These are phyloP conservation scores for Rhododendron vialii DNA, from an alignment of 148 eudicot species.

Conservation along the genomic window DNA sequence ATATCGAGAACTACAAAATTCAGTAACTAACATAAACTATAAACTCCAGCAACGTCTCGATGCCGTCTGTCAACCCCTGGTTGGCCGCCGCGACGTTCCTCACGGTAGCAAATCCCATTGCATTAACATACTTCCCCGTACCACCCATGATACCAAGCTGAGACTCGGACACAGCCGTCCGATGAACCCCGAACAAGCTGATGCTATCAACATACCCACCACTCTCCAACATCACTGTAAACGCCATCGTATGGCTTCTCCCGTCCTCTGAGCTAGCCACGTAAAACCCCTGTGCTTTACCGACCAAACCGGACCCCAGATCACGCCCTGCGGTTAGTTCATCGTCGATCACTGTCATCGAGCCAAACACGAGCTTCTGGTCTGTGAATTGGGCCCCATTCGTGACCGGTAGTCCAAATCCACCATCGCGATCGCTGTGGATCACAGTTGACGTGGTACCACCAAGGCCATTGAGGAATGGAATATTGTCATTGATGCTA, in stretches of 20 bases:
- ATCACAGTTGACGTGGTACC: background rate
- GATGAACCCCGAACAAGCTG: conserved; percentile 59
- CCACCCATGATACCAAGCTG: conserved; percentile 67
- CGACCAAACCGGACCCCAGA: conserved; percentile 14
- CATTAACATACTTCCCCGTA: conserved; percentile 62
- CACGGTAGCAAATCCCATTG: conserved; percentile 46
- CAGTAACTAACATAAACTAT: conserved; percentile 11
- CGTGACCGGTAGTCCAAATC: background rate
- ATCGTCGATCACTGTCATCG: conserved; percentile 17
- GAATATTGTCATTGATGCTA: conserved; percentile 3
- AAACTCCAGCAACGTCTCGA: conserved; percentile 21
- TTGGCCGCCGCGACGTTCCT: conserved; percentile 17
- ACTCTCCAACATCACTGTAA: conserved; percentile 21
- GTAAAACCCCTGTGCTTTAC: conserved; percentile 24
- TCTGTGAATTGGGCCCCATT: background rate
- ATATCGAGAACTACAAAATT: background rate
- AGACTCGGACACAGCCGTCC: conserved; percentile 47
- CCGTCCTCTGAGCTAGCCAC: conserved; percentile 22
- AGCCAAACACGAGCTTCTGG: conserved; percentile 19
- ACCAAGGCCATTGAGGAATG: conserved; percentile 16
- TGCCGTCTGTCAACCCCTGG: conserved; percentile 10
- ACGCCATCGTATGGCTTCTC: conserved; percentile 7
- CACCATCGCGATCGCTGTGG: background rate
- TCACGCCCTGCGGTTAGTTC: conserved; percentile 18
- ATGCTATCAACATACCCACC: conserved; percentile 20